Conservation (phyloP, 192 early-diverging fungal species). For the Lunasporangiospora selenospora region DNA sequence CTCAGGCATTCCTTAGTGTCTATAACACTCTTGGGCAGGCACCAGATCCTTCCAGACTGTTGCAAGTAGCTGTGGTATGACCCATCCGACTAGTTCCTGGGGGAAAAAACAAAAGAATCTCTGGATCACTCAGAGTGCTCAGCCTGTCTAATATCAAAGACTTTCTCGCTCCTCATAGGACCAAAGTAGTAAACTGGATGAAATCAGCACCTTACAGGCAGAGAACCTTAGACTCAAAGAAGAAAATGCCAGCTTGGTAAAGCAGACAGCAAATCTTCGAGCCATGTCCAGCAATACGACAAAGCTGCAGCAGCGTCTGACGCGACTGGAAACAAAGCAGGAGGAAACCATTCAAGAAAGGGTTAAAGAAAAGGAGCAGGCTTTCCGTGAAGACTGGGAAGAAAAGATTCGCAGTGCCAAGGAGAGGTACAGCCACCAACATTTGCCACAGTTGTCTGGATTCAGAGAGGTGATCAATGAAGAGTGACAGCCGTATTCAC, state of each 20-base stretch:
- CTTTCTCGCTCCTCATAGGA: conserved; percentile 38
- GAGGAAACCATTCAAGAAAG: conserved; percentile 76
- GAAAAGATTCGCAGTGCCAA: conserved; percentile 83
- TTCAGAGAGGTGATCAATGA: no score
- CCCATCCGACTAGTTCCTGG: no score
- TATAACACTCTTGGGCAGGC: conserved; percentile 84
- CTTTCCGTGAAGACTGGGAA: conserved; percentile 76
- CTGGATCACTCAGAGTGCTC: neutral
- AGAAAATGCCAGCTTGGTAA: conserved; percentile 53
- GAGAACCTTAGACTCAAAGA: conserved; percentile 67
- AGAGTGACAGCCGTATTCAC: no score
- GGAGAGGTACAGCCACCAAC: conserved; percentile 79
- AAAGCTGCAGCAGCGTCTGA: conserved; percentile 60
- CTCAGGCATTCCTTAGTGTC: conserved; percentile 80
- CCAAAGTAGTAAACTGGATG: conserved; percentile 54
- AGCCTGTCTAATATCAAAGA: neutral
- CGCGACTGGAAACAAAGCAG: conserved; percentile 67
- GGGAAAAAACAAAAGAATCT: no score
- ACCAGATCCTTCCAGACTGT: conserved; percentile 81
- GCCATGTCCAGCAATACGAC: conserved; percentile 54
- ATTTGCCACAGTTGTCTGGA: no score
- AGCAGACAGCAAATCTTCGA: conserved; percentile 47
- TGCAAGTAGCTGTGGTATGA: conserved; percentile 65
- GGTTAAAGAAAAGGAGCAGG: conserved; percentile 71
- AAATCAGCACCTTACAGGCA: conserved; percentile 49